Percentiles rank a stretch among this genome's conserved stretches.
phyloP scores from a whole-genome alignment of 202 grass and related monocot genomes.

The Thinopyrum obtusiflorum region DNA sequence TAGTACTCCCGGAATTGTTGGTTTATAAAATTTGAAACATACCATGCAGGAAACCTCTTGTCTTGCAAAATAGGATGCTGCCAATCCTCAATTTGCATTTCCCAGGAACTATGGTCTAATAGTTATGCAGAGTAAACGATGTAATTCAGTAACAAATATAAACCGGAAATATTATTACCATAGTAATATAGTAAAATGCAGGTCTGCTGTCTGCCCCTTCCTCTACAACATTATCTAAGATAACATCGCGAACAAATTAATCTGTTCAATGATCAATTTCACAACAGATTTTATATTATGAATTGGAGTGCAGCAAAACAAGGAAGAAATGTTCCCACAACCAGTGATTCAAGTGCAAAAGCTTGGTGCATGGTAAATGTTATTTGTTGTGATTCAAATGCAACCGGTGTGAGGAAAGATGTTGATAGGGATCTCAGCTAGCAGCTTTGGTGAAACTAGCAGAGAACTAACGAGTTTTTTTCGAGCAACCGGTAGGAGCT shows the following conservation, averaged over 20 bases:
- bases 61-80: slow-evolving; percentile 88
- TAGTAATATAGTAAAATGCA: slow-evolving; percentile 13
- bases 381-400: background rate
- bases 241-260: background rate
- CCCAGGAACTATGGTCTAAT: slow-evolving; percentile 86
- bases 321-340: background rate
- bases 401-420: background rate
- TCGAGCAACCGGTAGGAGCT: background rate
- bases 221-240: slow-evolving; percentile 6
- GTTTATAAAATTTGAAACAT: slow-evolving; percentile 25
- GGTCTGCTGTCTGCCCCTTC: slow-evolving; percentile 18
- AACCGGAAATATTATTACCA: slow-evolving; percentile 9
- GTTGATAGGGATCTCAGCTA: background rate
- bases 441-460: background rate
- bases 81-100: slow-evolving; percentile 87
- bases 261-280: background rate
- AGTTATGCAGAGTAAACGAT: slow-evolving; percentile 17
- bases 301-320: background rate
- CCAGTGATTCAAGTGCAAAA: background rate
- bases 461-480: background rate
- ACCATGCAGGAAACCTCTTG: slow-evolving; percentile 76
- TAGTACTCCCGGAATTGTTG: background rate
- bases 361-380: background rate
- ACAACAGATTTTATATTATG: background rate
- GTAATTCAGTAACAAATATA: slow-evolving; percentile 12